Evolutionary conservation across 2,329 filamentous ascomycete genomes (phyloP).

Genomic region (Diaporthe sp.): DNA sequence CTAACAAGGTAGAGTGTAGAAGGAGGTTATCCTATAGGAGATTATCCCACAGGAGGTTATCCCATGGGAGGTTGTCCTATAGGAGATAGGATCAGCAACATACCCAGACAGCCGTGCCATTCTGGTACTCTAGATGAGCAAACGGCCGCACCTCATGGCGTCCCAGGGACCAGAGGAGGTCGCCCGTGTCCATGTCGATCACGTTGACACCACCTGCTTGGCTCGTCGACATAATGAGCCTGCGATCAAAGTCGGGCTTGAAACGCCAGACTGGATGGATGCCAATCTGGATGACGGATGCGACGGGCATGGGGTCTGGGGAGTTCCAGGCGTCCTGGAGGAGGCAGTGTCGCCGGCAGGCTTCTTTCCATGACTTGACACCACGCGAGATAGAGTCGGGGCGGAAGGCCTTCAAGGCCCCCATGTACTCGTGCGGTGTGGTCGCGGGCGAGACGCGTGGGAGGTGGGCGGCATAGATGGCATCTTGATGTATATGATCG

Average conservation of each 20-base stretch:
- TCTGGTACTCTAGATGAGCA: slow-evolving; percentile 62
- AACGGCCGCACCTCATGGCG: slow-evolving; percentile 54
- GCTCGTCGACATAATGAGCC: slow-evolving; percentile 59
- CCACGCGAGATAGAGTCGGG: slow-evolving; percentile 49
- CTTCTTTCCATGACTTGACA: slow-evolving; percentile 57
- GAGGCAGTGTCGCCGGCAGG: slow-evolving; percentile 56
- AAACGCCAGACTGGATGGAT: slow-evolving; percentile 60
- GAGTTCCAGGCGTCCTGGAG: slow-evolving; percentile 55
- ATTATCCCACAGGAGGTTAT: not conserved
- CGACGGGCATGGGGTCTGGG: slow-evolving; percentile 50
- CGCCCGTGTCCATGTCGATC: slow-evolving; percentile 60
- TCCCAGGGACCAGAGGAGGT: slow-evolving; percentile 52
- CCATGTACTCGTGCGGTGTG: slow-evolving; percentile 31
- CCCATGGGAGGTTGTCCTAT: not conserved
- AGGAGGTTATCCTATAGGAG: not conserved
- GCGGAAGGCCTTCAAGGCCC: slow-evolving; percentile 47
- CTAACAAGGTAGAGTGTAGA: not conserved
- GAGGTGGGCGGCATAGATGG: slow-evolving; percentile 41
- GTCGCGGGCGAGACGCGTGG: not conserved
- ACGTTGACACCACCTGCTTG: slow-evolving; percentile 60
- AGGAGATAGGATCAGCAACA: not conserved
- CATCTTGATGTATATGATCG: slow-evolving; percentile 41
- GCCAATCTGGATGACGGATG: slow-evolving; percentile 56
- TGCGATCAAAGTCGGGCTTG: slow-evolving; percentile 59
- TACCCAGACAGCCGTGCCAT: slow-evolving; percentile 58